These are phyloP conservation scores for Ceriops decandra DNA, from an alignment of 345 rosid species.

Conservation along the genomic window DNA sequence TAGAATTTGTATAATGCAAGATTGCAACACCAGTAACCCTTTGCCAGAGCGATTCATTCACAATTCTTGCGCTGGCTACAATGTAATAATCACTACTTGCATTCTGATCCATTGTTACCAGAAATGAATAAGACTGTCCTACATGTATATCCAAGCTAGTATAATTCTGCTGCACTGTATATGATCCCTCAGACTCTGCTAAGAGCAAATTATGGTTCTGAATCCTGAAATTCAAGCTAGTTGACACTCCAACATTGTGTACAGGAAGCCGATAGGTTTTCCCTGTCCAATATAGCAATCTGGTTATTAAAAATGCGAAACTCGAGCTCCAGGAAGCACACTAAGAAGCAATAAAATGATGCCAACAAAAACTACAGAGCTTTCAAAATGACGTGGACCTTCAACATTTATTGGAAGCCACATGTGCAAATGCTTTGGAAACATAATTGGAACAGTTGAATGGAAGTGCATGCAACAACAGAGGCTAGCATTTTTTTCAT, in stretches of 20 bases:
- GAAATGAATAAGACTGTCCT: constrained; percentile 87
- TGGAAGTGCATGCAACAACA: neutral
- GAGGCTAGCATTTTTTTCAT: neutral
- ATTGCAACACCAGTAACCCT: constrained; percentile 94
- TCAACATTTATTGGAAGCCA: neutral
- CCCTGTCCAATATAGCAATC: constrained; percentile 45
- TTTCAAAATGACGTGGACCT: constrained; percentile 1
- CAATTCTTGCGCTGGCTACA: constrained; percentile 93
- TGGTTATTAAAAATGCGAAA: neutral
- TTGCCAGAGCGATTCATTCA: constrained; percentile 81
- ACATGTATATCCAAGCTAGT: constrained; percentile 97
- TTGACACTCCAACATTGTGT: constrained; percentile 87
- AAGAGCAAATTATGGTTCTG: constrained; percentile 86
- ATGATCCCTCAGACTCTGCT: constrained; percentile 92
- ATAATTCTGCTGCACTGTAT: constrained; percentile 95
- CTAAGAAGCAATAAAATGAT: neutral
- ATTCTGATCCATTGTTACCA: constrained; percentile 93
- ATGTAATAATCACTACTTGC: constrained; percentile 96
- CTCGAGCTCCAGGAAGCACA: constrained; percentile 4
- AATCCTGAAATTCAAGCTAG: constrained; percentile 93
- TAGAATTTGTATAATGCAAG: constrained; percentile 87
- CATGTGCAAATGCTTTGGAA: neutral
- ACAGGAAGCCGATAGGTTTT: constrained; percentile 85
- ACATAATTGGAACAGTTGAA: neutral
- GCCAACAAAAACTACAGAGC: neutral